A percentile compares a stretch with the other conserved stretches of the same genome.
Conservation (phyloP, 2,329 filamentous ascomycete genomes). For the Coniella vitis region DNA sequence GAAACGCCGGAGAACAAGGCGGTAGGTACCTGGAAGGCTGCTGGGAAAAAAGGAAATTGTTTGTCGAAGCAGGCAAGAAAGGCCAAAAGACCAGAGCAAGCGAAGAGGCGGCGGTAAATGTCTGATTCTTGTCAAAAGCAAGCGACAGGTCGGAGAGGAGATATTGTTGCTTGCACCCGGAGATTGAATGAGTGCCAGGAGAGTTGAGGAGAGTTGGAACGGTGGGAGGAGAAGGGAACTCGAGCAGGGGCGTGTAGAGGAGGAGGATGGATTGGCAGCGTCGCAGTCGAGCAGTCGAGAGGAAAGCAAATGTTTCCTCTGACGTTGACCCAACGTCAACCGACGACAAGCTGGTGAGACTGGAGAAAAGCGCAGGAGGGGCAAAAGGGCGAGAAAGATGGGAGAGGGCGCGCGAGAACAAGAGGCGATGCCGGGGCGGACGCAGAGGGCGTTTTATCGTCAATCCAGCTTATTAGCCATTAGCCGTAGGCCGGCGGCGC, state of each 20-base stretch:
- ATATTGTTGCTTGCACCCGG: too few relatives aligned
- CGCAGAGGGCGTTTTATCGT: slow-evolving; percentile 14
- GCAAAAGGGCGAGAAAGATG: slow-evolving; percentile 10
- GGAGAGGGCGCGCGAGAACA: slow-evolving; percentile 9
- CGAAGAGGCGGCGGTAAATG: too few relatives aligned
- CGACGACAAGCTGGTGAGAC: slow-evolving; percentile 7
- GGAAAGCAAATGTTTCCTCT: slow-evolving; percentile 10
- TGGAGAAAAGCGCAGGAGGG: slow-evolving; percentile 1
- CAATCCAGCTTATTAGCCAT: neutral
- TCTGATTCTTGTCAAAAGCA: too few relatives aligned
- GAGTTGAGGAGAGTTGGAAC: slow-evolving; percentile 26
- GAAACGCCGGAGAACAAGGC: too few relatives aligned
- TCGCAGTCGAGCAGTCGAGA: too few relatives aligned
- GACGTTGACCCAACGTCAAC: slow-evolving; percentile 13
- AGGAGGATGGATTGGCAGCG: neutral
- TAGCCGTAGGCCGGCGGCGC: too few relatives aligned
- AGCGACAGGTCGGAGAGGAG: too few relatives aligned
- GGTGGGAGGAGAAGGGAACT: slow-evolving; percentile 29
- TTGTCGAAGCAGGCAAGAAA: too few relatives aligned
- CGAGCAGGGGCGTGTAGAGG: neutral
- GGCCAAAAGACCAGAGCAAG: too few relatives aligned
- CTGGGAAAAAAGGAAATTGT: too few relatives aligned
- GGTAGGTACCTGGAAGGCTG: too few relatives aligned
- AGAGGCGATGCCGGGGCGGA: slow-evolving; percentile 10
- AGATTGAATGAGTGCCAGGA: too few relatives aligned